phyloP scores from a whole-genome alignment of 192 early-diverging fungal species.

The Podila minutissima region DNA sequence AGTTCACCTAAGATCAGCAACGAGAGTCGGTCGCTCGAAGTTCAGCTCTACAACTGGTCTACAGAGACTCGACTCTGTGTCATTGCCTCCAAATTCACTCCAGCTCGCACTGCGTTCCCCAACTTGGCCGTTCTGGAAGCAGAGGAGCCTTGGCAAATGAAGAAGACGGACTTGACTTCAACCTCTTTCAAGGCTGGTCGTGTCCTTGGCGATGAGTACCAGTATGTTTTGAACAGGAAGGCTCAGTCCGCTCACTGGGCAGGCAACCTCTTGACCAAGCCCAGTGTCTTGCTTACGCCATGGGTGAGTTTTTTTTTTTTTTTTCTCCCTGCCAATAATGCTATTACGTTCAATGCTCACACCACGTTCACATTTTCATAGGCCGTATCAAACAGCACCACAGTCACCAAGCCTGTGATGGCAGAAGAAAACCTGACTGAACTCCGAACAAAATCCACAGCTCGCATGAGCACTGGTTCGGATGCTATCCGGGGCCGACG shows the following conservation, averaged over 20 bases:
- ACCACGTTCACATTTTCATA: background rate
- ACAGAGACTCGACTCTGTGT: conserved; percentile 26
- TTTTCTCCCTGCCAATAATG: background rate
- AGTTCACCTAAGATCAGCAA: background rate
- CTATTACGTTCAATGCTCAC: background rate
- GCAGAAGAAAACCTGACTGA: background rate
- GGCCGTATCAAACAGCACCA: background rate
- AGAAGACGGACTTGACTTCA: conserved; percentile 13
- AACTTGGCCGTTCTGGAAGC: conserved; percentile 3
- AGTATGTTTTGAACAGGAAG: conserved; percentile 61
- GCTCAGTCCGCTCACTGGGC: conserved; percentile 46
- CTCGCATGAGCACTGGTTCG: background rate
- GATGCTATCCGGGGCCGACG: background rate
- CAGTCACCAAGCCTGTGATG: conserved; percentile 2
- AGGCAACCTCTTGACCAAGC: conserved; percentile 57
- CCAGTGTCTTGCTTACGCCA: conserved; percentile 54
- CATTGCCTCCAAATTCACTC: conserved; percentile 26
- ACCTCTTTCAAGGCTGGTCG: conserved; percentile 42
- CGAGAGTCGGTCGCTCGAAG: background rate
- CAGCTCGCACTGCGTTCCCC: conserved; percentile 1
- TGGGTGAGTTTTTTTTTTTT: conserved; percentile 27
- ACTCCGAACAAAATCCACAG: background rate
- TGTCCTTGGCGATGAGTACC: conserved; percentile 61
- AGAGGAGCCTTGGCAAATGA: conserved; percentile 20
- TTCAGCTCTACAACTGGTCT: conserved; percentile 44